Conservation (phyloP, 106 monocot species). For the Dendrobium nobile region DNA sequence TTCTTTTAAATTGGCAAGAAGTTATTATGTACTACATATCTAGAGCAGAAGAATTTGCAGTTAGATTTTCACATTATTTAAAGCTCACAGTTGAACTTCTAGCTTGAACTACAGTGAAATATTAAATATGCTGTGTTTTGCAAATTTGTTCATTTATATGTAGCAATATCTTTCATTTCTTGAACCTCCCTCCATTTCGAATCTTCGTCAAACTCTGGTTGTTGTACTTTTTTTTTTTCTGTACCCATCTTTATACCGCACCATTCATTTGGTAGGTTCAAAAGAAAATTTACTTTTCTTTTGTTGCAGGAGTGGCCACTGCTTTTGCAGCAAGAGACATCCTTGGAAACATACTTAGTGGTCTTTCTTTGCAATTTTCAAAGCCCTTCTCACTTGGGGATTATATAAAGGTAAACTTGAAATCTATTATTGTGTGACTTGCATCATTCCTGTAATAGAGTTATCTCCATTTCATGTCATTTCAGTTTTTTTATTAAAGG, state of each 20-base stretch:
- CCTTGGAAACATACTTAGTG: conserved; percentile 86
- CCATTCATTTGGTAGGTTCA: not conserved
- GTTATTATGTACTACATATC: not conserved
- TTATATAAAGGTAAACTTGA: conserved; percentile 59
- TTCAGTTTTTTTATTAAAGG: not conserved
- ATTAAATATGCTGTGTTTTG: not conserved
- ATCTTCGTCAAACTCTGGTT: not conserved
- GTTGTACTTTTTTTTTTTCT: not conserved
- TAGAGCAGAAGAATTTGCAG: not conserved
- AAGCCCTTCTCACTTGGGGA: conserved; percentile 81
- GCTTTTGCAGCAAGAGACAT: conserved; percentile 96
- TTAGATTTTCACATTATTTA: not conserved
- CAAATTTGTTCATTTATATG: not conserved
- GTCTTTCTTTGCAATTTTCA: conserved; percentile 81
- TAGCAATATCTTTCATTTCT: not conserved
- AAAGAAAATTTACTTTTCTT: not conserved
- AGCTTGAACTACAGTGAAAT: not conserved
- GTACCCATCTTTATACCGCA: not conserved
- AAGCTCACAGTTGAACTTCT: not conserved
- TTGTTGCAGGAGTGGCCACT: conserved; percentile 79
- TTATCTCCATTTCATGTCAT: not conserved
- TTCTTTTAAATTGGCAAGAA: not conserved
- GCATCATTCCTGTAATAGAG: not conserved
- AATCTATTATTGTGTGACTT: not conserved
- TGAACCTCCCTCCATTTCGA: not conserved